These are phyloP conservation scores for Fusarium decemcellulare DNA, from an alignment of 2,329 filamentous ascomycete species.

Conservation along the genomic window DNA sequence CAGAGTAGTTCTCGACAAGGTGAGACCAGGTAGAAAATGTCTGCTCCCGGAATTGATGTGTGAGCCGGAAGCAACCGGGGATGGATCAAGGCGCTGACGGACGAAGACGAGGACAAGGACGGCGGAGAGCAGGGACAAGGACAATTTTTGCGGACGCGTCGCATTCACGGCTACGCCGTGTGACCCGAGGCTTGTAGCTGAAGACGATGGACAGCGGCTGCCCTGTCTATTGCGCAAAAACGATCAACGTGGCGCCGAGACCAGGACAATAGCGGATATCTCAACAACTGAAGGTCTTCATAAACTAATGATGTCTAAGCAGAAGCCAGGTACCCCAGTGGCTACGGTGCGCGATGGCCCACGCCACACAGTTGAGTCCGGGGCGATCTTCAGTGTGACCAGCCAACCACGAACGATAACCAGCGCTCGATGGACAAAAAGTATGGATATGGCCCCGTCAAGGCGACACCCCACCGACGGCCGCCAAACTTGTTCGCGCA, in stretches of 20 bases:
- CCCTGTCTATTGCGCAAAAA: constrained; percentile 25
- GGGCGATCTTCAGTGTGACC: constrained; percentile 42
- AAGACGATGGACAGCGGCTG: constrained; percentile 20
- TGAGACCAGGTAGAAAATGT: constrained; percentile 4
- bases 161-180: constrained; percentile 10
- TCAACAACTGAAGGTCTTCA: constrained; percentile 32
- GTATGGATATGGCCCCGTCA: constrained; percentile 29
- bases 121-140: background rate
- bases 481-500: constrained; percentile 48
- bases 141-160: constrained; percentile 8
- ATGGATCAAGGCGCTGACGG: background rate
- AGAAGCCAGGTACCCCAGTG: constrained; percentile 25
- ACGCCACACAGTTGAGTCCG: constrained; percentile 46
- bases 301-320: constrained; percentile 28
- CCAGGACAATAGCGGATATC: constrained; percentile 33
- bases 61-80: constrained; percentile 12
- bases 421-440: constrained; percentile 36
- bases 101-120: background rate
- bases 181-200: constrained; percentile 16
- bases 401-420: constrained; percentile 40
- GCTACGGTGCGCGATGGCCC: constrained; percentile 42
- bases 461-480: constrained; percentile 43
- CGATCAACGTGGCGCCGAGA: constrained; percentile 38
- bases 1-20: background rate
- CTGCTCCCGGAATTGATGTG: background rate